A percentile compares a stretch with the other conserved stretches of the same genome.
phyloP scores from a whole-genome alignment of 192 early-diverging fungal species.

The Backusella sp. region DNA sequence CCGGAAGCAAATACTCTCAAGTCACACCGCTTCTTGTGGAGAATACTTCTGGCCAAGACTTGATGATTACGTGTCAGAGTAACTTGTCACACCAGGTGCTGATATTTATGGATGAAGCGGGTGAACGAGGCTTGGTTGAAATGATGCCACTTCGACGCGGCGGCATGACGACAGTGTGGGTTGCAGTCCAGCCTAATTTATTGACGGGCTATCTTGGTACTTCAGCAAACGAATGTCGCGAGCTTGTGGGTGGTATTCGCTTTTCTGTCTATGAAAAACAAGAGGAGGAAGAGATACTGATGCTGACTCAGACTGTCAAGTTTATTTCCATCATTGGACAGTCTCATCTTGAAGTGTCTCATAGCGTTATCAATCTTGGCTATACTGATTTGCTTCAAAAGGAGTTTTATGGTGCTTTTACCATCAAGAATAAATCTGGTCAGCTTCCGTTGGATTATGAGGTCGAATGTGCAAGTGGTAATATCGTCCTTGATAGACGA shows the following conservation, averaged over 20 bases:
- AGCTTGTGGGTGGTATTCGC: constrained; percentile 78
- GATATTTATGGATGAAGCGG: constrained; percentile 66
- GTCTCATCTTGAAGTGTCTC: constrained; percentile 68
- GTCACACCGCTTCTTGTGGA: constrained; percentile 66
- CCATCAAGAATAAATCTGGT: constrained; percentile 67
- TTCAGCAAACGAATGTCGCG: constrained; percentile 52
- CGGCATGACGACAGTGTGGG: constrained; percentile 62
- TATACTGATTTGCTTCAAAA: constrained; percentile 44
- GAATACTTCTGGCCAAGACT: constrained; percentile 66
- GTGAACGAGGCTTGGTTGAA: constrained; percentile 49
- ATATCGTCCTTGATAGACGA: constrained; percentile 50
- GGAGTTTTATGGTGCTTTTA: constrained; percentile 61
- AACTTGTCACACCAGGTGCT: constrained; percentile 80
- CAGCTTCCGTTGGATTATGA: constrained; percentile 68
- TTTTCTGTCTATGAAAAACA: constrained; percentile 65
- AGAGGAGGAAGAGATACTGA: constrained; percentile 42
- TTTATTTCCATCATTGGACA: constrained; percentile 81
- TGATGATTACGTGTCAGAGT: constrained; percentile 71
- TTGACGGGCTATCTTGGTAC: constrained; percentile 42
- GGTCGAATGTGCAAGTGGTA: constrained; percentile 50
- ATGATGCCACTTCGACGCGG: constrained; percentile 50
- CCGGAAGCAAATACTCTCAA: constrained; percentile 69
- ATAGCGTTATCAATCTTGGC: constrained; percentile 68
- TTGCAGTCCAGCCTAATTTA: constrained; percentile 74
- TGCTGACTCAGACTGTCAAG: constrained; percentile 72